Conservation (phyloP, 305 asterid species). For the Caryopteris hybrid region DNA sequence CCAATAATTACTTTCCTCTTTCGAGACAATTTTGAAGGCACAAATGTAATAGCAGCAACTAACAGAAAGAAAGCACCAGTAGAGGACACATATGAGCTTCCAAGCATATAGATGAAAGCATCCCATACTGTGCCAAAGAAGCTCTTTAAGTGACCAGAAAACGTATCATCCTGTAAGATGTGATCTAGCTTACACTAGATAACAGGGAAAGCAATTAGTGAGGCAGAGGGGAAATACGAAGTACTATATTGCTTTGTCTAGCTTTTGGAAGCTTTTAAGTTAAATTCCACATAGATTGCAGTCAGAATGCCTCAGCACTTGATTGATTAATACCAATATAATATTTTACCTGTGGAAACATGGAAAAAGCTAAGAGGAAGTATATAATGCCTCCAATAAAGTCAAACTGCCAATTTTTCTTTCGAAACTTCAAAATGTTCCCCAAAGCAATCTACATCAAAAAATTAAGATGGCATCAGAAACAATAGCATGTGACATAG, state of each 20-base stretch:
- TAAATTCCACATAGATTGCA: background rate
- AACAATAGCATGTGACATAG: conserved; percentile 6
- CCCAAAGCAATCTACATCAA: conserved; percentile 95
- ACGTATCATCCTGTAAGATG: conserved; percentile 78
- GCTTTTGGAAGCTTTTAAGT: background rate
- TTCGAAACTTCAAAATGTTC: conserved; percentile 92
- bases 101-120: conserved; percentile 70
- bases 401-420: conserved; percentile 99
- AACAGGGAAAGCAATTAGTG: conserved; percentile 25
- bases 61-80: conserved; percentile 70
- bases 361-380: conserved; percentile 80
- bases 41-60: conserved; percentile 67
- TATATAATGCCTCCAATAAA: conserved; percentile 94
- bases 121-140: conserved; percentile 87
- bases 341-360: conserved; percentile 89
- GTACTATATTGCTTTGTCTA: too few species aligned
- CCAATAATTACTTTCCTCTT: conserved; percentile 72
- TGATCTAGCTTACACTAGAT: conserved; percentile 92
- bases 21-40: conserved; percentile 81
- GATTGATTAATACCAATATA: conserved; percentile 3
- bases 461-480: conserved; percentile 11
- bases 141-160: conserved; percentile 78
- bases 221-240: too few species aligned
- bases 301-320: background rate
- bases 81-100: conserved; percentile 68